Base-by-base conservation (phyloP, 2,329 filamentous ascomycete species). In the Cladobotryum mycophilum region DNA sequence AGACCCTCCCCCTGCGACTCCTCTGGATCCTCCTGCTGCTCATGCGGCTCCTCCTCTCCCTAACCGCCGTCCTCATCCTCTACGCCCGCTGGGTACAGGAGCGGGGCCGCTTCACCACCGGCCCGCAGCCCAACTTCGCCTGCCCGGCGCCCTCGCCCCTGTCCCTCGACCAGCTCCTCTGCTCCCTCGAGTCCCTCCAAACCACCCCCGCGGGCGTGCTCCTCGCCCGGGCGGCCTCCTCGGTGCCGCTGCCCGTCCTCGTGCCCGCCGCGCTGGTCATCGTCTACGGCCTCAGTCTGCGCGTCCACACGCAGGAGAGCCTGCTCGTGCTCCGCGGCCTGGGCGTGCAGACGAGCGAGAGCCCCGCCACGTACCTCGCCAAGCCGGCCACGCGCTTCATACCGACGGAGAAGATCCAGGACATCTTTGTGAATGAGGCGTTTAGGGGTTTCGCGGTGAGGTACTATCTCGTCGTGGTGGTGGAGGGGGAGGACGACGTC, bases 351-450 rank as follows among this genome's bases (percentile, higher is more conserved):
- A 96, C 89, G 3, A 85, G 81, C 7, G 84, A 82, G 25, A 83
- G 84, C 8, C 54, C 67, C 4, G 55, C 54, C 14, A 86, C 83
- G 8, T 89, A 88, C 61, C 74, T 91, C 35, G 66, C 68, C 3
- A 60, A 67, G 15, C 59, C 64, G 42, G 67, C 71, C 49, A 78
- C 78, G 61, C 69, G 79, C 50, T 79, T 84, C 67, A 97, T 99
- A 53, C 92, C 93, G 1, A 96, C 92, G 0, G 88, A 86, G 41
- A 85, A 89, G 69, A 95, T 99, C 52, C 88, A 88, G 64, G 93
- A 99, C 66, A 85, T 99, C 51, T 82, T 96, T 48, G 88, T 99
- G 46, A 90, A 96, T 66, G 93, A 99, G 73, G 93, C 91, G 3
- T 97, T 97, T 69, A 82, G 82, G 51, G 91, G 91, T 1, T 95